These are phyloP conservation scores for Candida sithepensis DNA, from an alignment of 805 yeast species.

Conservation along the genomic window DNA sequence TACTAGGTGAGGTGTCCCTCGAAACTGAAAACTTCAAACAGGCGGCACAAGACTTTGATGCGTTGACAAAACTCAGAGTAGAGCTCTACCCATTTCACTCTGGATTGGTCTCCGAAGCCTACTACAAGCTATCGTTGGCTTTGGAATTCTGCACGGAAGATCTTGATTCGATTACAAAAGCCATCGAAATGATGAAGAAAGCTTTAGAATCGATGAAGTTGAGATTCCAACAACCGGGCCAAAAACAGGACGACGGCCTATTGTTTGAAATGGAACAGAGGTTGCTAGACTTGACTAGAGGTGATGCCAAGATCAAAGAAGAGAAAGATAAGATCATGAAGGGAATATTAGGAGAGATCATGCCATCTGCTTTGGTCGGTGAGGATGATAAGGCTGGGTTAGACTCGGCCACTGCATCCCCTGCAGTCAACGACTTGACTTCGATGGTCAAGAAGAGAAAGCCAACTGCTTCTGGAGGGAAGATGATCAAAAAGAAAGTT, in stretches of 20 bases:
- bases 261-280: constrained; percentile 55
- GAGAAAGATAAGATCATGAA: constrained; percentile 52
- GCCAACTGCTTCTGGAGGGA: constrained; percentile 12
- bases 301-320: constrained; percentile 44
- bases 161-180: constrained; percentile 48
- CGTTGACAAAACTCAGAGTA: constrained; percentile 52
- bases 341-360: constrained; percentile 52
- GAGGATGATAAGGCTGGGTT: constrained; percentile 20
- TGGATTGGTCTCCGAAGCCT: constrained; percentile 68
- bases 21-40: constrained; percentile 86
- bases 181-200: constrained; percentile 41
- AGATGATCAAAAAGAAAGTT: constrained; percentile 14
- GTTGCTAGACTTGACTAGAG: constrained; percentile 49
- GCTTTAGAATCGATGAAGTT: constrained; percentile 42
- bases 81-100: constrained; percentile 50
- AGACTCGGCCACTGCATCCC: constrained; percentile 12
- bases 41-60: constrained; percentile 65
- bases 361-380: constrained; percentile 6
- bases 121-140: constrained; percentile 77
- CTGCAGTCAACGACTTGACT: constrained; percentile 57
- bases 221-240: constrained; percentile 35
- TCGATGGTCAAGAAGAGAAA: constrained; percentile 54
- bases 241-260: constrained; percentile 43
- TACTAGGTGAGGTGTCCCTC: constrained; percentile 84
- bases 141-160: constrained; percentile 63